Base-by-base conservation (phyloP, 1,284 basidiomycete species). In the Flammula alnicola region DNA sequence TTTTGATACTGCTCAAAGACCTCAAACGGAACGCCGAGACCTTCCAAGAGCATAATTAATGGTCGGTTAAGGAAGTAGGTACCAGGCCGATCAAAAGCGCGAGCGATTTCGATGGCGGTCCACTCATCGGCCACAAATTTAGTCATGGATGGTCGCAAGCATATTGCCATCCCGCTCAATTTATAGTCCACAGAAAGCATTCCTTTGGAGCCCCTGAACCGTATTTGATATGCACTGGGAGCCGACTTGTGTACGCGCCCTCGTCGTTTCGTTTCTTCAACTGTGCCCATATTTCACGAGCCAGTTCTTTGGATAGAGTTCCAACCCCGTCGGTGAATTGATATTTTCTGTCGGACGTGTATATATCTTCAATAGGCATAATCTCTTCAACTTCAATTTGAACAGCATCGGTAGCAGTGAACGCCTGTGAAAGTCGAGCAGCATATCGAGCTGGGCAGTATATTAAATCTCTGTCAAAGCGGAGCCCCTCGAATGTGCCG, bases 281-380 rank as follows among this genome's bases (percentile, higher is more conserved):
- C 16, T 80, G 66, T 6, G 67, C 63, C 51, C 79, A 81, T 20
- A 89, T 80, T 19, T 73, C 74, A 11, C 65, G 60, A 3, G 83
- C 80, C n/a, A 88, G 63, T 11, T 78, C 74, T 4, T 65, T 62
- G 0, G 86, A 88, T 51, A 89, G 78, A 0, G 78, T 86, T 0
- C 86, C 87, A 7, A 86, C 80, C 6, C 87, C 87, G 57, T 89
- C 86, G 0, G 86, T 88, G 62, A 86, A 86, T 49, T 69, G 71
- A 40, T 76, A 79, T 14, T 67, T 66, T 1, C 56, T 52, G 45
- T 62, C 62, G 1, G 29, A 14, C 3, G 64, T 66, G 12, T 65
- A 62, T 52, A 87, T 80, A 62, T 88, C 86, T 0, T 55, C 43
- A 0, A 74, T 44, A 3, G 57, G 9, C 3, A 76, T 46, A 7